These are phyloP conservation scores for Hirschfeldia incana DNA, from an alignment of 345 rosid genomes.

Conservation along the genomic window DNA sequence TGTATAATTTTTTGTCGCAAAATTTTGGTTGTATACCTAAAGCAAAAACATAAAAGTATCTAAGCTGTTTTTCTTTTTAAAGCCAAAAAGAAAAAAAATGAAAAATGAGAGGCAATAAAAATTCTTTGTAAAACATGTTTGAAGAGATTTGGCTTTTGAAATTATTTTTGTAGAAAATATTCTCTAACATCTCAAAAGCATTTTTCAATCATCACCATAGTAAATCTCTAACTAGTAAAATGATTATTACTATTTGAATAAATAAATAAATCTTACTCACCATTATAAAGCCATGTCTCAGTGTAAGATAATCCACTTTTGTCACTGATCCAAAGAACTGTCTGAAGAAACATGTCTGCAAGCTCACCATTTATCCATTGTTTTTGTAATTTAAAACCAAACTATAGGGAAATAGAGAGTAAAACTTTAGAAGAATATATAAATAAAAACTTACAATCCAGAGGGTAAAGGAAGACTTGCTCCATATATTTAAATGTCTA, in stretches of 20 bases:
- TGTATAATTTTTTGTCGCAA: neutral
- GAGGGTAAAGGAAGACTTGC: constrained; percentile 58
- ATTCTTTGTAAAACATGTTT: no score
- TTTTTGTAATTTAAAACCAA: neutral
- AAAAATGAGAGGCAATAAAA: neutral
- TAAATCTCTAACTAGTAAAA: neutral
- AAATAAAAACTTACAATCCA: constrained; percentile 75
- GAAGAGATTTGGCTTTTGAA: neutral
- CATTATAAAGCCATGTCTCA: constrained; percentile 88
- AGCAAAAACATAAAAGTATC: no score
- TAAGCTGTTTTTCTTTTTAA: neutral
- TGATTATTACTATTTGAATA: neutral
- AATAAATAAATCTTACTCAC: constrained; percentile 39
- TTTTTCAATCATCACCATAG: neutral
- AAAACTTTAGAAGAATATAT: neutral
- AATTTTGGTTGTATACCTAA: neutral
- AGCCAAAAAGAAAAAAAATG: neutral
- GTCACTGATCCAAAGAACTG: constrained; percentile 87
- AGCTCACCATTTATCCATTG: neutral
- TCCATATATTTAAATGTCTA: constrained; percentile 77
- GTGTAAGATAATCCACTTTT: constrained; percentile 78
- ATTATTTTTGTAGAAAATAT: neutral
- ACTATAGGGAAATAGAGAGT: neutral
- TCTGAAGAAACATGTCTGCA: constrained; percentile 89
- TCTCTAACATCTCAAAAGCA: neutral